Conservation (phyloP, 2,329 filamentous ascomycete genomes). For the Sarocladiaceae sp. region DNA sequence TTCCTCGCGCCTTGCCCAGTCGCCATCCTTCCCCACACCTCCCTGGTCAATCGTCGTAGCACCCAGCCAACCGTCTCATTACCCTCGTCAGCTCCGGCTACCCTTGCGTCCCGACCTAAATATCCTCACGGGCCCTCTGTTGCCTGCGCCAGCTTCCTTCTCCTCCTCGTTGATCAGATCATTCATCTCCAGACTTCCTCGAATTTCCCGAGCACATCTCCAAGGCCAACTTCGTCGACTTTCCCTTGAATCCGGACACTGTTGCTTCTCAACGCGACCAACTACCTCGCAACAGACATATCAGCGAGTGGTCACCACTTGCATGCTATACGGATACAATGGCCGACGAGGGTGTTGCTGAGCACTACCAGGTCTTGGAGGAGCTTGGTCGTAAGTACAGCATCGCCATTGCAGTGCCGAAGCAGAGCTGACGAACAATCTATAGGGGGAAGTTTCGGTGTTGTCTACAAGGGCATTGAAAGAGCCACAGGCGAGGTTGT, state of each 20-base stretch:
- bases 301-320: constrained; percentile 5
- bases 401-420: background rate
- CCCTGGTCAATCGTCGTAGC: constrained; percentile 4
- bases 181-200: constrained; percentile 2
- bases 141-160: background rate
- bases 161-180: constrained; percentile 4
- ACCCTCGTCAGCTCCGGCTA: background rate
- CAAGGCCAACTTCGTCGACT: constrained; percentile 6
- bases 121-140: constrained; percentile 3
- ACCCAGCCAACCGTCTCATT: constrained; percentile 9
- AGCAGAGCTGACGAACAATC: background rate
- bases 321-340: constrained; percentile 28
- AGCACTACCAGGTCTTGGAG: constrained; percentile 89
- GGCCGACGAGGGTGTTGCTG: constrained; percentile 64
- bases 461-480: constrained; percentile 95
- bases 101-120: constrained; percentile 1
- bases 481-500: constrained; percentile 85
- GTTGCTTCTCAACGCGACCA: background rate
- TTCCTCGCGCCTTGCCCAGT: background rate
- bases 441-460: constrained; percentile 86
- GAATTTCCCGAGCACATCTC: constrained; percentile 3
- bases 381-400: constrained; percentile 79
- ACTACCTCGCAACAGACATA: background rate
- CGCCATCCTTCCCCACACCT: constrained; percentile 1
- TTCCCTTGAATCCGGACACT: constrained; percentile 5